phyloP scores from a whole-genome alignment of 306 rosid species.

The Inga laurina region DNA sequence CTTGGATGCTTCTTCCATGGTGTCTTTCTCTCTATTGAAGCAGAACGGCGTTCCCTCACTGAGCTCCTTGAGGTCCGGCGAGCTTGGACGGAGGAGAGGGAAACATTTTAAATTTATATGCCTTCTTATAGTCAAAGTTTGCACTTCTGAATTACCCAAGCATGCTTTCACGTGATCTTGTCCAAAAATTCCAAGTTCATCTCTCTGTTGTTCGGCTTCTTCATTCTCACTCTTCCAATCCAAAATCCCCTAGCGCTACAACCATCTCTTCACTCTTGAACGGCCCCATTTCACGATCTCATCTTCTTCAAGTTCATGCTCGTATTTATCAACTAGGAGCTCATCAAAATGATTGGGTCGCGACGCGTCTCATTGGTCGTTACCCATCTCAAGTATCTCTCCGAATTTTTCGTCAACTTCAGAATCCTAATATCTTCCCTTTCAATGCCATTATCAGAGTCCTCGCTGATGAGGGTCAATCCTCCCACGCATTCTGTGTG shows the following conservation, averaged over 20 bases:
- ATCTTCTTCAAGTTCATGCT: slow-evolving; percentile 62
- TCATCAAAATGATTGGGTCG: slow-evolving; percentile 58
- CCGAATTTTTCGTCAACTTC: slow-evolving; percentile 46
- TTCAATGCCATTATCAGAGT: slow-evolving; percentile 62
- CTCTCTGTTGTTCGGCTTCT: slow-evolving; percentile 23
- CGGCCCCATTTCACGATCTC: slow-evolving; percentile 38
- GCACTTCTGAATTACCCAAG: not conserved
- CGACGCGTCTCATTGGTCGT: slow-evolving; percentile 67
- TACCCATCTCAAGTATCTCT: slow-evolving; percentile 49
- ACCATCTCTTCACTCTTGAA: slow-evolving; percentile 42
- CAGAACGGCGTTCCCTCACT: too few species aligned
- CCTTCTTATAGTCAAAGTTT: not conserved
- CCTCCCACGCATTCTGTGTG: slow-evolving; percentile 35
- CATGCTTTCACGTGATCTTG: slow-evolving; percentile 27
- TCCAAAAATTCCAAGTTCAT: slow-evolving; percentile 25
- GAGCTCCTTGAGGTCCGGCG: too few species aligned
- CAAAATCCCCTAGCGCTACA: slow-evolving; percentile 10
- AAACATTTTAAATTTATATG: too few species aligned
- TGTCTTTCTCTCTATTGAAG: too few species aligned
- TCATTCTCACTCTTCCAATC: slow-evolving; percentile 27
- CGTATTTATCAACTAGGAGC: slow-evolving; percentile 47
- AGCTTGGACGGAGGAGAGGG: too few species aligned
- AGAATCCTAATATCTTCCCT: slow-evolving; percentile 56
- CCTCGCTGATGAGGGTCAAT: slow-evolving; percentile 45
- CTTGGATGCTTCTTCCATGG: too few species aligned